phyloP scores from a whole-genome alignment of 2,329 filamentous ascomycete species.

The Pseudogymnoascus verrucosus region DNA sequence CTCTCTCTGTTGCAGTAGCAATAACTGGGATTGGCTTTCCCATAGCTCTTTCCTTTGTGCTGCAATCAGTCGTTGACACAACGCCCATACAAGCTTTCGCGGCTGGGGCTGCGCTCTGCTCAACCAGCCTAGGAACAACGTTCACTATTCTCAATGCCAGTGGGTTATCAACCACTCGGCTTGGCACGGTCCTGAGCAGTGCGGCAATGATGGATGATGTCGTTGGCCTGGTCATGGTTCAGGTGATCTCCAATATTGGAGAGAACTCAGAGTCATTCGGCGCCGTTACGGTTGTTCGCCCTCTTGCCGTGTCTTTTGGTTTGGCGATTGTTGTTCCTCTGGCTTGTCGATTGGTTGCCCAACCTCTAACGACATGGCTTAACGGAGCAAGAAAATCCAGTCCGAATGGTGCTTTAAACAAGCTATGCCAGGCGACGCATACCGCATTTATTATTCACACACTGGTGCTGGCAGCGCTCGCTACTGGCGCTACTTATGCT shows the following conservation, averaged over 20 bases:
- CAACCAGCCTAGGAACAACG: constrained; percentile 64
- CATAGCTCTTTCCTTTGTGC: constrained; percentile 52
- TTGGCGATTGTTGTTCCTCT: constrained; percentile 43
- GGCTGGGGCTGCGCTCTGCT: constrained; percentile 62
- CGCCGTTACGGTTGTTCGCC: constrained; percentile 35
- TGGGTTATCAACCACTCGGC: constrained; percentile 40
- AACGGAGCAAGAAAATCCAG: constrained; percentile 26
- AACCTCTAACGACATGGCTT: constrained; percentile 33
- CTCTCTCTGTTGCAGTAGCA: constrained; percentile 53
- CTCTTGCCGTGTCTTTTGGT: constrained; percentile 40
- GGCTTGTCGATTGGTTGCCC: constrained; percentile 37
- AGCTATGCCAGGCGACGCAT: constrained; percentile 24
- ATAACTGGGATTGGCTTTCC: constrained; percentile 55
- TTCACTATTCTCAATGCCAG: constrained; percentile 56
- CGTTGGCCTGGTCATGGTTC: constrained; percentile 64
- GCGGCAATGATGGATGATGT: constrained; percentile 76
- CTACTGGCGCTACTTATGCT: constrained; percentile 47
- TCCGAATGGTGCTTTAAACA: constrained; percentile 19
- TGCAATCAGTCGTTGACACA: not conserved
- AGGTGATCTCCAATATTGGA: constrained; percentile 60
- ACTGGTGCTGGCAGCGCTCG: constrained; percentile 38
- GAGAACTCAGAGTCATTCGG: constrained; percentile 15
- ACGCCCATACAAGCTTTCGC: constrained; percentile 44
- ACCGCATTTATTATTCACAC: constrained; percentile 41
- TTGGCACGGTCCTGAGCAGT: constrained; percentile 55